Percentiles rank a stretch among this genome's conserved stretches.
These are phyloP conservation scores for Fusarium sp. DNA, from an alignment of 2,329 filamentous ascomycete species.

Conservation along the genomic window DNA sequence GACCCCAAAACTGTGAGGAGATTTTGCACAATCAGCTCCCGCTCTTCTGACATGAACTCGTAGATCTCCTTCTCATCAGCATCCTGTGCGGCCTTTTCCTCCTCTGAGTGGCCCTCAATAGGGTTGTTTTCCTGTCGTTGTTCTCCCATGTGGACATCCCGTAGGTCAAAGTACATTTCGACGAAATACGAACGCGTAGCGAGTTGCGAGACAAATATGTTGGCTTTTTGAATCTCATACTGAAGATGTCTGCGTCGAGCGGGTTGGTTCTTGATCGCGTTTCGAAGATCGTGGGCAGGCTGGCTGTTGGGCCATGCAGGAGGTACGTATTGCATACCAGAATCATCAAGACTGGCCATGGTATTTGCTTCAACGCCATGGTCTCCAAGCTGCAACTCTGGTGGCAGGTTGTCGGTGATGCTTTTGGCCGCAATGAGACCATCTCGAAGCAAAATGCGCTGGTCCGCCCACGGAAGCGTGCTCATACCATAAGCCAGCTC, in stretches of 20 bases:
- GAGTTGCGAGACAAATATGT: conserved; percentile 84
- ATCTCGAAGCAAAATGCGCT: conserved; percentile 76
- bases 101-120: conserved; percentile 48
- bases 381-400: conserved; percentile 69
- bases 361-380: conserved; percentile 48
- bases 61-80: conserved; percentile 61
- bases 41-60: conserved; percentile 75
- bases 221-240: conserved; percentile 91
- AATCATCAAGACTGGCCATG: conserved; percentile 55
- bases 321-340: conserved; percentile 61
- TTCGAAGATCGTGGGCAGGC: conserved; percentile 60
- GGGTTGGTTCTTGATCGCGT: conserved; percentile 59
- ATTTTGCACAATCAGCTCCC: conserved; percentile 83
- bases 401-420: conserved; percentile 72
- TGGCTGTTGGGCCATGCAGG: conserved; percentile 58
- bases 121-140: conserved; percentile 50
- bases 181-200: conserved; percentile 86
- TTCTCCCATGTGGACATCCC: conserved; percentile 68
- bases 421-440: conserved; percentile 76
- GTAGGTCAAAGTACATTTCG: conserved; percentile 83
- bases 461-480: conserved; percentile 79
- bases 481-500: conserved; percentile 85
- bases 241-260: conserved; percentile 68
- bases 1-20: conserved; percentile 77
- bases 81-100: conserved; percentile 51